Evolutionary conservation across 768 basidiomycete species (phyloP).

Genomic region (Rhizopogon sp.): DNA sequence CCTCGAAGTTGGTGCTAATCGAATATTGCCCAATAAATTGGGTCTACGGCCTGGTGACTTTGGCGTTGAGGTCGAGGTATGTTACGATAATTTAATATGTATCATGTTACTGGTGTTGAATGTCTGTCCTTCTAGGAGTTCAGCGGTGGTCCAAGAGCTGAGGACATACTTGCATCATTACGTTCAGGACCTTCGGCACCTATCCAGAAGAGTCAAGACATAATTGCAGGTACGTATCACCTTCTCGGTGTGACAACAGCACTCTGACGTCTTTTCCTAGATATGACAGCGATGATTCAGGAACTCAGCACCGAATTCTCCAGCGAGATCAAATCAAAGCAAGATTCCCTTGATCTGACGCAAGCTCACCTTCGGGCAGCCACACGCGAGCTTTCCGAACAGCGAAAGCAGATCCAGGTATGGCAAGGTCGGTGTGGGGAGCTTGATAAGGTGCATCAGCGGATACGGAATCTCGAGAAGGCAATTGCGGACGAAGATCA

Average conservation of each 20-base stretch:
- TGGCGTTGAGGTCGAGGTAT: slow-evolving; percentile 86
- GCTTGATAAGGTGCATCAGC: slow-evolving; percentile 76
- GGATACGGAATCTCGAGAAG: slow-evolving; percentile 78
- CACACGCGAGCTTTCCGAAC: slow-evolving; percentile 86
- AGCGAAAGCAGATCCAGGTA: slow-evolving; percentile 75
- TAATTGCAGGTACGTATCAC: slow-evolving; percentile 57
- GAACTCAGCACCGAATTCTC: slow-evolving; percentile 74
- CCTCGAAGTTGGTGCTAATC: slow-evolving; percentile 90
- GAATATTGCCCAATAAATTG: slow-evolving; percentile 83
- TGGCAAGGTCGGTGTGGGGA: slow-evolving; percentile 74
- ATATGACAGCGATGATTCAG: slow-evolving; percentile 84
- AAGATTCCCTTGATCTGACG: slow-evolving; percentile 82
- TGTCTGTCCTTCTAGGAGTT: slow-evolving; percentile 45
- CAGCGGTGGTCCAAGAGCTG: slow-evolving; percentile 63
- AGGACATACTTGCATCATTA: slow-evolving; percentile 74
- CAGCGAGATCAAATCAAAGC: slow-evolving; percentile 78
- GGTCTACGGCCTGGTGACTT: slow-evolving; percentile 93
- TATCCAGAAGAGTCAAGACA: slow-evolving; percentile 84
- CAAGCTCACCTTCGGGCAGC: slow-evolving; percentile 85
- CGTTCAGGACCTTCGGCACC: slow-evolving; percentile 72
- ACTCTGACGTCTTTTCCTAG: slow-evolving; percentile 33
- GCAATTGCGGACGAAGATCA: slow-evolving; percentile 73
- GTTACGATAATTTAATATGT: slow-evolving; percentile 14
- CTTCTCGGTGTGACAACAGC: not conserved
- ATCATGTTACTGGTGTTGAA: not conserved